phyloP scores from a whole-genome alignment of 1,139 yeast genomes.

The Arxiozyma slooffiae region DNA sequence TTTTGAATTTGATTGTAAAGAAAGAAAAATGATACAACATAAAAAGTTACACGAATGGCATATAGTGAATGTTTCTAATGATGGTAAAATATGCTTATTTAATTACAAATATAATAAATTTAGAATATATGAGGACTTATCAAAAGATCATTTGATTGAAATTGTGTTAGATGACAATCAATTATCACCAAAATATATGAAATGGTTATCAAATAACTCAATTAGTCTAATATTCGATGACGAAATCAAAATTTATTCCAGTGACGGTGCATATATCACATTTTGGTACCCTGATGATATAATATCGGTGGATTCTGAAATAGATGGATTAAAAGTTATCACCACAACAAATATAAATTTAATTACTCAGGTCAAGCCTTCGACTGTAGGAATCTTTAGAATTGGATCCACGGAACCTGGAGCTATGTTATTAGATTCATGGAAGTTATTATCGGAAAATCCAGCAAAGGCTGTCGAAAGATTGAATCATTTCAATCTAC shows the following conservation, averaged over 20 bases:
- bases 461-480: conserved; percentile 83
- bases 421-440: conserved; percentile 72
- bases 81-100: conserved; percentile 50
- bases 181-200: conserved; percentile 36
- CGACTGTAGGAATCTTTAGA: conserved; percentile 55
- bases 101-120: conserved; percentile 39
- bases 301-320: conserved; percentile 39
- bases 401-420: conserved; percentile 81
- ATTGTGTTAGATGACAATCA: conserved; percentile 31
- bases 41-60: conserved; percentile 45
- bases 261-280: conserved; percentile 44
- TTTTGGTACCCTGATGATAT: conserved; percentile 38
- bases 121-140: conserved; percentile 46
- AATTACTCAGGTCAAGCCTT: conserved; percentile 51
- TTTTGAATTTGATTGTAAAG: conserved; percentile 34
- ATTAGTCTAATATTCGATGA: conserved; percentile 47
- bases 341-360: conserved; percentile 53
- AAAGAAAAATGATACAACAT: conserved; percentile 10
- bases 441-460: conserved; percentile 54
- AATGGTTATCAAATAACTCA: conserved; percentile 86
- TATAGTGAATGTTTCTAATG: conserved; percentile 47
- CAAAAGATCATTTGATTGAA: conserved; percentile 41
- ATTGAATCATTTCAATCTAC: conserved; percentile 48
- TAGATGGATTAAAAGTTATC: conserved; percentile 64
- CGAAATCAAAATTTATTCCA: conserved; percentile 63